Percentiles rank a stretch among this genome's conserved stretches.
Evolutionary conservation across 176 grass and related monocot genomes (phyloP).

Genomic region (Phyllostachys edulis): DNA sequence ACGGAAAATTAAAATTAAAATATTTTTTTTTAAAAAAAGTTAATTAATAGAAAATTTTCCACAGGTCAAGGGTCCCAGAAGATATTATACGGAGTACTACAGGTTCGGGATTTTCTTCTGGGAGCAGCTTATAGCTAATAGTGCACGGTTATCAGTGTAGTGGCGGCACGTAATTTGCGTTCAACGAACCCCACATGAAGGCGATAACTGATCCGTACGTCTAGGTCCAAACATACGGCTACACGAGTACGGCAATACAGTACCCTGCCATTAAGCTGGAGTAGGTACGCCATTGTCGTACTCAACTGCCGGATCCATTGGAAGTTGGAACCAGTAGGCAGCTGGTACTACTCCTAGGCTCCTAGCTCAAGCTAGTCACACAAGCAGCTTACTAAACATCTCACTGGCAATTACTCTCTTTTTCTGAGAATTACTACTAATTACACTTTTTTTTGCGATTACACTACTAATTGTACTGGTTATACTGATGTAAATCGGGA

Average conservation of each 20-base stretch:
- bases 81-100: neutral
- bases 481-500: neutral
- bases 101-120: neutral
- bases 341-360: neutral
- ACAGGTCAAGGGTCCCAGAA: no score
- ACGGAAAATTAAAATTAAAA: no score
- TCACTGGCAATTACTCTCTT: neutral
- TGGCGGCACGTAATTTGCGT: neutral
- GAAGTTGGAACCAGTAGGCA: neutral
- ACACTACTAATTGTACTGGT: neutral
- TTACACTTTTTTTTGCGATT: no score
- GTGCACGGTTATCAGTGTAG: neutral
- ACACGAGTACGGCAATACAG: constrained; percentile 26
- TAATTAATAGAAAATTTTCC: no score
- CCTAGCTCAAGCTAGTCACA: neutral
- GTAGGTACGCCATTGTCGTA: constrained; percentile 26
- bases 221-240: neutral
- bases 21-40: no score
- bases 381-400: neutral
- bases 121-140: neutral
- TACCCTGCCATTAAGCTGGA: constrained; percentile 34
- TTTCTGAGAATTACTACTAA: neutral
- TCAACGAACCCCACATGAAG: neutral
- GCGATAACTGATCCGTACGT: neutral
- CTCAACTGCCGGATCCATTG: neutral